Evolutionary conservation across 768 basidiomycete genomes (phyloP).

Genomic region (Tylopilus subfusipes): DNA sequence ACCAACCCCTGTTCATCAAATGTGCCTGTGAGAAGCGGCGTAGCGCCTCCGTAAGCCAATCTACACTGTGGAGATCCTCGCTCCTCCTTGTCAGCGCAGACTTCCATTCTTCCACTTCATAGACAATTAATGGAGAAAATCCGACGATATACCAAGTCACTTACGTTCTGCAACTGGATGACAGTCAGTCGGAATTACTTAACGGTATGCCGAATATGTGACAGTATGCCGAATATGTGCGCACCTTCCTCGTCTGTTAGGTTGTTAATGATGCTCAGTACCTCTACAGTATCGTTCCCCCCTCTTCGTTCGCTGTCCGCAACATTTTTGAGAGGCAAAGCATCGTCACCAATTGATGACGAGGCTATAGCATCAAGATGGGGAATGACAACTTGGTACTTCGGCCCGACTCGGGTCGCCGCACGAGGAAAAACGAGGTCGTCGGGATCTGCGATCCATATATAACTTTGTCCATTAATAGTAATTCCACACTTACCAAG

Average conservation of each 20-base stretch:
- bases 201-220: conserved; percentile 17
- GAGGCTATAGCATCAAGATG: conserved; percentile 33
- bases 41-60: conserved; percentile 77
- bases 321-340: not conserved
- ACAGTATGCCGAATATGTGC: conserved; percentile 25
- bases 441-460: conserved; percentile 71
- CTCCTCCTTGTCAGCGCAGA: conserved; percentile 49
- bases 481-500: conserved; percentile 52
- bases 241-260: conserved; percentile 67
- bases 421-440: conserved; percentile 96
- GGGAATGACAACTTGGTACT: conserved; percentile 72
- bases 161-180: conserved; percentile 55
- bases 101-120: conserved; percentile 66
- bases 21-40: conserved; percentile 70
- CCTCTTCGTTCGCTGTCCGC: conserved; percentile 53
- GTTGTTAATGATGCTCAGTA: conserved; percentile 60
- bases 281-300: conserved; percentile 69
- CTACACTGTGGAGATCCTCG: conserved; percentile 58
- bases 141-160: conserved; percentile 15
- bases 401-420: conserved; percentile 84
- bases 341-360: conserved; percentile 29
- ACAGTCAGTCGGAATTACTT: conserved; percentile 21
- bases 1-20: conserved; percentile 51
- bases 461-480: conserved; percentile 21
- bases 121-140: conserved; percentile 2